Base-by-base conservation (phyloP, 2,329 filamentous ascomycete species). In the Pseudogymnoascus sp. region DNA sequence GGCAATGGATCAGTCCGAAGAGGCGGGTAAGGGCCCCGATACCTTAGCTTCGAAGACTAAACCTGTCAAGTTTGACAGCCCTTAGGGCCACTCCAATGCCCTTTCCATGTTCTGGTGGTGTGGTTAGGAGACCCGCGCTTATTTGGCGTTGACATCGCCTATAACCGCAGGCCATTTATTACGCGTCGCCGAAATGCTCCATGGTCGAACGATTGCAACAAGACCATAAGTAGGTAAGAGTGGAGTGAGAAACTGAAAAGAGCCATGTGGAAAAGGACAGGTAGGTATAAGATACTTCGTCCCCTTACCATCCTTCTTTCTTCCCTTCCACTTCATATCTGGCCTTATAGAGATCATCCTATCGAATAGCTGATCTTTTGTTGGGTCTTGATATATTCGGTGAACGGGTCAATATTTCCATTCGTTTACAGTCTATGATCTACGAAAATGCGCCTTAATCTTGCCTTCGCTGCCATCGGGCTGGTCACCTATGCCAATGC, bases 371-470 rank as follows among this genome's bases (percentile, higher is more conserved):
- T 19, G 8, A 4, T 56, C 29, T 56, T 56, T 21, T 56, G 50
- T 56, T 33, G 50, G 26, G 29, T 56, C 50, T 56, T 33, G 10
- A 56, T 33, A 56, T 56, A 56, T 56, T 56, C 26, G 29, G 26
- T 33, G 50, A 56, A 56, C 50, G 50, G n/a, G 29, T 56, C 50
- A 19, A 56, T 56, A 33, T 56, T 56, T 56, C 47, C 50, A 56
- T 56, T 56, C 29, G 26, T 56, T 56, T 53, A 53, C 50, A 19
- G 10, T 56, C 6, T 33, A 56, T 56, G 50, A 56, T 56, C 50
- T 56, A 56, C 50, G 50, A 56, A 56, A 56, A 56, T 56, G 50
- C 50, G 50, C 29, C 26, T 56, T 56, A 33, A 56, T 26, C 29
- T 56, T 16, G 50, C 50, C 50, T 33, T 56, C 8, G 50, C 16